Evolutionary conservation across 2,329 filamentous ascomycete species (phyloP), one percentile per base, ranked within the genome.

Genomic region (Pseudocercospora cruenta): DNA sequence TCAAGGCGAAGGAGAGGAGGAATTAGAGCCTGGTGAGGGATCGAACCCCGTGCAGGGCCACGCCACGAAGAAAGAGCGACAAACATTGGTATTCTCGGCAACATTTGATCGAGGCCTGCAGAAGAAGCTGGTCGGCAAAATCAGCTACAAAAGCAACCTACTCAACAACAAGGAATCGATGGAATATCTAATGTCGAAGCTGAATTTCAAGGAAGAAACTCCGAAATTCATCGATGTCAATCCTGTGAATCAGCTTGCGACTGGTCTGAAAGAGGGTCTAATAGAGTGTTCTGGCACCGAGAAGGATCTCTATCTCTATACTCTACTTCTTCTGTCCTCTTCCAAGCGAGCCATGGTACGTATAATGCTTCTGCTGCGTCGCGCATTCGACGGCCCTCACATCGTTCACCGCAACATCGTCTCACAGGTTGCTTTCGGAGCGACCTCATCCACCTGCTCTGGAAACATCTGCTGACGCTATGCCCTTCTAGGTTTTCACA

Each of bases 291-390:
- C 88, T 45, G 92, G 93, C 5, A 94, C 93, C 80, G 95, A 99
- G 77, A 99, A 99, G 87, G 95, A 99, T 78, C 87, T 99, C 9
- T 98, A 94, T 71, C 89, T 98, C 47, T 99, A 99, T 80, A 87
- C 93, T 0, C 84, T 97, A 8, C 85, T 98, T 0, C 85, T 97
- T 2, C 88, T 96, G 64, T 91, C 97, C 76, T 89, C 92, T 1
- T 90, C 90, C 57, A 87, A 90, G 43, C 91, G 94, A 33, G 93
- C 92, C 0, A 84, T 99, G 2, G 88, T 99, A 33, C 31, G 31
- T 33, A 12, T 33, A 2, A 2, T 12, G 2, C 31, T 12, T 33
- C 31, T 12, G 31, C 31, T 33, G 10, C 31, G 10, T 12, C 2
- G 31, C 31, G 2, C 31, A 10, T 12, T 33, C 31, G 31, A 12